Evolutionary conservation across 2,329 filamentous ascomycete genomes (phyloP), one percentile per base, ranked within the genome.

Genomic region (Xylaria sp.): DNA sequence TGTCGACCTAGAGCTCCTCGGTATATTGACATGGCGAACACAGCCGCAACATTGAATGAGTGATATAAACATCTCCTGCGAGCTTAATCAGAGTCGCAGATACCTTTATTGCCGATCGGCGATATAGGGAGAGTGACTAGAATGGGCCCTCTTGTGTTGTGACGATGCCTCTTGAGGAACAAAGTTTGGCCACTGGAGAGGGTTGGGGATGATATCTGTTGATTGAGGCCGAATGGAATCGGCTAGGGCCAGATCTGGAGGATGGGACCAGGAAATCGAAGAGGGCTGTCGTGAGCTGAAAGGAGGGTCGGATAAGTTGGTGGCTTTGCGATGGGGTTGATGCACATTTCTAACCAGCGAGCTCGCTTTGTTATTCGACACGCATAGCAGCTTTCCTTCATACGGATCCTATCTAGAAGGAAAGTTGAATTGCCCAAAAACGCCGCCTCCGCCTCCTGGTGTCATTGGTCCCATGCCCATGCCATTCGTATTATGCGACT

Each of bases 371-470:
- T 4, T 53, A 35, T 27, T 27, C 19, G 48, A 43, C 11, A 53
- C 35, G 27, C 7, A 40, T 43, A 44, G 54, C 64, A 62, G 60
- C 54, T 58, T 60, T 65, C 57, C 55, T 64, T 59, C 59, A 43
- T 54, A 52, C 35, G 44, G 68, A 70, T 70, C 67, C 74, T 77
- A 75, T 70, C 72, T 70, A 35, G 64, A 54, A 65, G 74, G 77
- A 76, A 85, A 85, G 62, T 82, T 80, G 77, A 94, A 94, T 73
- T 83, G 85, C 48, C 91, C 91, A 80, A 94, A 93, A 23, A 89
- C 87, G 53, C 90, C 90, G 25, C 88, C 88, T 2, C 87, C 87
- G 19, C 87, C 89, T 25, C 91, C 90, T 1, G 92, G 92, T 7
- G 92, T 95, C 83, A 93, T 88, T 35, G 90, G 85, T 2, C 89